Conservation (phyloP, 2,329 filamentous ascomycete species). For the Pestalotiopsis sp. region DNA sequence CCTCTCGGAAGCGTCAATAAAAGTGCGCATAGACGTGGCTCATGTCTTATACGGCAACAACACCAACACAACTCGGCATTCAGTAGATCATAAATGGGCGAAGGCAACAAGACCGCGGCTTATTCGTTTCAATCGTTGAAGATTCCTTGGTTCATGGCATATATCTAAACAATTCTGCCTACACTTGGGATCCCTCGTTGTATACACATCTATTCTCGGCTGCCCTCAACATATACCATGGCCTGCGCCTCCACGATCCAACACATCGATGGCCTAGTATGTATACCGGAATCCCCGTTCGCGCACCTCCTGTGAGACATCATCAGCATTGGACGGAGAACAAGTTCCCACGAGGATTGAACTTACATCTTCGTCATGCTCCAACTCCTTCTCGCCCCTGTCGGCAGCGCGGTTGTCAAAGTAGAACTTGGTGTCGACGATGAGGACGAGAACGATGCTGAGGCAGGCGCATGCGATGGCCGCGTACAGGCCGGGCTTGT, state of each 20-base stretch:
- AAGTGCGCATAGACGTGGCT: no score
- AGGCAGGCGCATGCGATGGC: constrained; percentile 54
- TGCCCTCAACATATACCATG: neutral
- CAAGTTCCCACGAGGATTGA: neutral
- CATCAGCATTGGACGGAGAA: constrained; percentile 5
- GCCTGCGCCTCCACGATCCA: neutral
- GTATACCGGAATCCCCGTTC: constrained; percentile 17
- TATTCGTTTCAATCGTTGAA: neutral
- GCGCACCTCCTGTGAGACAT: constrained; percentile 6
- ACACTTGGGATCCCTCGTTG: neutral
- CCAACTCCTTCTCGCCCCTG: constrained; percentile 54
- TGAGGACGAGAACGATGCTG: constrained; percentile 46
- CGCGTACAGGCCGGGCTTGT: constrained; percentile 57
- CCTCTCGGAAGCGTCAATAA: no score
- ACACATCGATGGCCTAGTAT: neutral
- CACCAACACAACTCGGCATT: no score
- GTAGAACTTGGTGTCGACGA: constrained; percentile 44
- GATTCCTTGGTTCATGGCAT: neutral
- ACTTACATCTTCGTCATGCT: constrained; percentile 49
- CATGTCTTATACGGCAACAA: no score
- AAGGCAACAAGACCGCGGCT: neutral
- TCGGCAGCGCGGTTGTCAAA: constrained; percentile 53
- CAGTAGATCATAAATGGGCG: no score
- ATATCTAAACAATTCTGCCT: neutral
- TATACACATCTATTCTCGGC: neutral